A percentile compares a stretch with the other conserved stretches of the same genome.
Conservation (phyloP, 2,329 filamentous ascomycete genomes). For the Amauroascus niger region DNA sequence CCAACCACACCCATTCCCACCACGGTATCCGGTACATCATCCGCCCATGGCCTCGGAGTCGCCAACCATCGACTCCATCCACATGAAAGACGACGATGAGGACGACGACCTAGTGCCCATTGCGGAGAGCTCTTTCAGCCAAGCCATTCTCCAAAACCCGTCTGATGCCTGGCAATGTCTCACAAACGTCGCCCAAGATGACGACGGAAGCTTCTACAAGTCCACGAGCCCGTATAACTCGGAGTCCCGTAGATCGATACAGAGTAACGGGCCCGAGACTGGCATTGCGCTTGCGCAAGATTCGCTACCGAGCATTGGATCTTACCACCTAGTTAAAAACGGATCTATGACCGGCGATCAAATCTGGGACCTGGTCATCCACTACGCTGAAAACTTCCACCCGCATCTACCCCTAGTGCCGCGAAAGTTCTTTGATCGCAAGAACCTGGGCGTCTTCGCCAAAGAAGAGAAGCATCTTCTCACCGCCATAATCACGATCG, state of each 20-base stretch:
- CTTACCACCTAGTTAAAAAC: slow-evolving; percentile 38
- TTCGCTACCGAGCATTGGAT: slow-evolving; percentile 23
- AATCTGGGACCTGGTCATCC: slow-evolving; percentile 45
- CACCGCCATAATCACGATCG: slow-evolving; percentile 60
- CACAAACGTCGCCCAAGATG: slow-evolving; percentile 35
- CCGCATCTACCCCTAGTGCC: slow-evolving; percentile 61
- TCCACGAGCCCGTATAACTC: slow-evolving; percentile 19
- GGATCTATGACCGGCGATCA: slow-evolving; percentile 41
- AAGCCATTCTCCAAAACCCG: slow-evolving; percentile 37
- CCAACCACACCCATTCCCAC: slow-evolving; percentile 22
- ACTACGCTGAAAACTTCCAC: slow-evolving; percentile 58
- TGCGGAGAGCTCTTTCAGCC: slow-evolving; percentile 30
- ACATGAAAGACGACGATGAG: slow-evolving; percentile 16
- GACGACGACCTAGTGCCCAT: slow-evolving; percentile 31
- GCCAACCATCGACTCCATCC: slow-evolving; percentile 22
- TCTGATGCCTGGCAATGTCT: slow-evolving; percentile 43
- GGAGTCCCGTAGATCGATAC: slow-evolving; percentile 1
- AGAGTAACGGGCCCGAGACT: background rate
- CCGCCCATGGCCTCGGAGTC: slow-evolving; percentile 24
- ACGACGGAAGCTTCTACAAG: slow-evolving; percentile 19
- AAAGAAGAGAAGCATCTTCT: slow-evolving; percentile 56
- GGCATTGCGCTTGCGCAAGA: slow-evolving; percentile 9
- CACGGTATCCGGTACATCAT: slow-evolving; percentile 29
- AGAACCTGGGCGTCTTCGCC: slow-evolving; percentile 47
- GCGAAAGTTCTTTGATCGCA: slow-evolving; percentile 47